Evolutionary conservation across 257 asterid genomes (phyloP), one percentile per base, ranked within the genome.

Genomic region (Petunia secreta): DNA sequence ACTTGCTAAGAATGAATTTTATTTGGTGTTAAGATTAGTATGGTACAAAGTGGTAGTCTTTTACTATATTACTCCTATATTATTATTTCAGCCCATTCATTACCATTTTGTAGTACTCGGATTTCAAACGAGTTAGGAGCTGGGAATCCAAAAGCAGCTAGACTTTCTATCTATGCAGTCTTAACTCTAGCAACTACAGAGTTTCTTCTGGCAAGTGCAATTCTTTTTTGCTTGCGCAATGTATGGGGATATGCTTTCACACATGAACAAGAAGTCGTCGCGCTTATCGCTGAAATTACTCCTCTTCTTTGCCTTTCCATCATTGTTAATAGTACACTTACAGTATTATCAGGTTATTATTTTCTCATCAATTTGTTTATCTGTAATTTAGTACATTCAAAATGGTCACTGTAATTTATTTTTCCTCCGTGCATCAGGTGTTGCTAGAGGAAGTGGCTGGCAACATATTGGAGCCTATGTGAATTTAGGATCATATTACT

Each of bases 361-460:
- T 7, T 37, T 11, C 5, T 13, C 55, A 6, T 50, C 8, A 54
- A 5, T 16, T 52, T 67, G 43, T 58, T 46, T 13, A 2, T 4
- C 10, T 25, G 25, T 71, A 1, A 14, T 50, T 50, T 50, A 9
- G 3, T 50, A 50, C 14, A 50, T 50, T 50, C 55, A 50, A 38
- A 1, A 65, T 9, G 14, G 4, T n/a, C 75, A 8, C 10, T 13
- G 4, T 64, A 25, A 25, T 2, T 16, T 2, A 36, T 50, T 75
- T 59, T 40, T 59, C 15, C 63, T 43, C 25, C 2, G 6, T 77
- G 48, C 37, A 41, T 54, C 85, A 88, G 96, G 96, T 5, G 91
- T 92, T 6, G 96, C 97, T 43, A 88, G 97, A 87, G 98, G 97
- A 15, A 83, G 91, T 8, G 98, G 98, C 53, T 94, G 95, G 95